Evolutionary conservation across 768 basidiomycete genomes (phyloP), one percentile per base, ranked within the genome.

Genomic region (Mycena haematopus): DNA sequence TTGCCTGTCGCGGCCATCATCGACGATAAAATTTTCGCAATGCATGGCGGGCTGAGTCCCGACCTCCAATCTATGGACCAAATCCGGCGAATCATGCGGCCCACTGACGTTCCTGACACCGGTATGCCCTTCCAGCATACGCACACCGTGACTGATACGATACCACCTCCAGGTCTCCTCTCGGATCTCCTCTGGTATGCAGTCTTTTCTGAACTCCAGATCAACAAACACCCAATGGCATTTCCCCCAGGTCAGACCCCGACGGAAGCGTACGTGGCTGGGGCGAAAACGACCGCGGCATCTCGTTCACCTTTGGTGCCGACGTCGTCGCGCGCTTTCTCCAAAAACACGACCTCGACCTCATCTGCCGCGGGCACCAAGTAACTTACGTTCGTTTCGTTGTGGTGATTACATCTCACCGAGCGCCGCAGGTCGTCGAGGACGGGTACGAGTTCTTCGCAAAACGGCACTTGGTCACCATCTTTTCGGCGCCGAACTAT

Each of bases 11-110:
- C 96, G 47, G 96, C 96, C 71, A 97, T 99, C 79, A 97, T 99
- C 74, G 96, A 97, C 78, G 96, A 99, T 80, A 98, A 98, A 82
- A 99, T 99, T 74, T 97, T 99, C 77, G 96, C 95, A 49, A 99
- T 99, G 96, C 96, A 99, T 72, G 96, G 96, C 56, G 96, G 96
- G 52, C 82, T 98, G 68, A 95, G 93, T 76, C 96, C 96, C 44
- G 96, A 98, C 78, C 81, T 99, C 64, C 95, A 98, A 80, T 95
- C 92, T 70, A 96, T 98, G 96, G 96, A 98, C 78, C 96, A 99
- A 82, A 98, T 99, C 84, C 86, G 96, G 75, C 86, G 95, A 74
- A 93, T 99, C 55, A 96, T 97, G 95, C 84, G 96, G 77, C 96
- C 96, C 42, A 99, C 96, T 55, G 96, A 99, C 78, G 95, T 99